Evolutionary conservation across 2,329 filamentous ascomycete species (phyloP).

Genomic region (Aspergillus clavatus): DNA sequence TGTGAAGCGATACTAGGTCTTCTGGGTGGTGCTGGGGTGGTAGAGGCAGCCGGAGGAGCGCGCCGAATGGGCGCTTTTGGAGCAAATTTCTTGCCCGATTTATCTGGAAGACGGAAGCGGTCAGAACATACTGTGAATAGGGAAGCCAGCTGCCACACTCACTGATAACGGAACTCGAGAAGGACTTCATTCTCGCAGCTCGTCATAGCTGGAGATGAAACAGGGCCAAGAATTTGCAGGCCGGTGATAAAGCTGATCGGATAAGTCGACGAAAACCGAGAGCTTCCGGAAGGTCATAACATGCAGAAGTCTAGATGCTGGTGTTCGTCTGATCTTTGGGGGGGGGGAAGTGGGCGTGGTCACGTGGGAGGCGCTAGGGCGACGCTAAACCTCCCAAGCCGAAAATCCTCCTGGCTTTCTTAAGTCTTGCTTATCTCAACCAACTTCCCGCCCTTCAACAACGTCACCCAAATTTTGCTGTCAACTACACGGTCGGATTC

Average conservation of each 20-base stretch:
- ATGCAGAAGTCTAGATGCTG: slow-evolving; percentile 21
- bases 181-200: slow-evolving; percentile 40
- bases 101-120: slow-evolving; percentile 34
- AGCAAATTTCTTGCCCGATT: slow-evolving; percentile 74
- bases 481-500: slow-evolving; percentile 17
- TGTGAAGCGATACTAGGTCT: slow-evolving; percentile 40
- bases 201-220: slow-evolving; percentile 18
- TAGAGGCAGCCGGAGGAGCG: slow-evolving; percentile 41
- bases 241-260: background rate
- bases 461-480: slow-evolving; percentile 1
- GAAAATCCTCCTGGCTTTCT: slow-evolving; percentile 41
- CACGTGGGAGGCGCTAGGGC: slow-evolving; percentile 37
- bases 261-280: background rate
- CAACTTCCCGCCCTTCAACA: slow-evolving; percentile 10
- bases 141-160: slow-evolving; percentile 17
- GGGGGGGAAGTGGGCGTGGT: slow-evolving; percentile 29
- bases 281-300: slow-evolving; percentile 11
- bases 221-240: background rate
- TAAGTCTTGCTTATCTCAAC: slow-evolving; percentile 28
- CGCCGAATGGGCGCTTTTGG: slow-evolving; percentile 62
- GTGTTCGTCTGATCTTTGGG: slow-evolving; percentile 18
- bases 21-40: slow-evolving; percentile 32
- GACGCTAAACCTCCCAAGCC: slow-evolving; percentile 29
- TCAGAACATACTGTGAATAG: slow-evolving; percentile 7
- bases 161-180: slow-evolving; percentile 54